Percentiles rank a stretch among this genome's conserved stretches.
Evolutionary conservation across 331 rosid genomes (phyloP).

Genomic region (Quercus lobata): DNA sequence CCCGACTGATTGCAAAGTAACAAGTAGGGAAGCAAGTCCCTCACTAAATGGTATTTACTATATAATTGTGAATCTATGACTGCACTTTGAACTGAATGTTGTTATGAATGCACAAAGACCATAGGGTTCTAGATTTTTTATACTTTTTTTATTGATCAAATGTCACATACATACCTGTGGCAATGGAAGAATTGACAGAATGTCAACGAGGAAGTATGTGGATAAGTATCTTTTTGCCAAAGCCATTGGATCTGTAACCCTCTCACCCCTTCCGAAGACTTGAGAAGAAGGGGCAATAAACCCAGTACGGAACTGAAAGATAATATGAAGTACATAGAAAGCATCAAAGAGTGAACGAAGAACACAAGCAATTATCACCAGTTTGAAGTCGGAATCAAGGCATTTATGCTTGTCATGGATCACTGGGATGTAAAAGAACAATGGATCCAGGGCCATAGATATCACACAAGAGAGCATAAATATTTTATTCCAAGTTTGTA

Average conservation of each 20-base stretch:
- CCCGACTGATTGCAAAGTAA: too few species aligned
- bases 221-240: slow-evolving; percentile 67
- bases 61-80: too few species aligned
- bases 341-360: slow-evolving; percentile 34
- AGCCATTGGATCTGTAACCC: slow-evolving; percentile 40
- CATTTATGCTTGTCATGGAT: slow-evolving; percentile 25
- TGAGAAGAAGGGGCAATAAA: slow-evolving; percentile 82
- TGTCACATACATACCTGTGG: slow-evolving; percentile 58
- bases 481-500: slow-evolving; percentile 24
- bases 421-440: slow-evolving; percentile 68
- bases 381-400: slow-evolving; percentile 25
- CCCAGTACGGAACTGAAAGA: slow-evolving; percentile 29
- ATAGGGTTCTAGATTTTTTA: too few species aligned
- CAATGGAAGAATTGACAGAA: slow-evolving; percentile 77
- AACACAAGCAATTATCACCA: slow-evolving; percentile 56
- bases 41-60: too few species aligned
- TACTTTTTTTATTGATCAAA: background rate
- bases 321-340: too few species aligned
- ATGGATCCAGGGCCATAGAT: slow-evolving; percentile 76
- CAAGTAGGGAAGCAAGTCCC: too few species aligned
- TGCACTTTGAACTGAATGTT: background rate
- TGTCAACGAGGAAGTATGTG: slow-evolving; percentile 61
- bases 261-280: slow-evolving; percentile 81
- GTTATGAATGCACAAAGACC: background rate
- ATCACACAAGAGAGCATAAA: slow-evolving; percentile 65